Base-by-base conservation (phyloP, 345 rosid species). In the Boechera divaricarpa region DNA sequence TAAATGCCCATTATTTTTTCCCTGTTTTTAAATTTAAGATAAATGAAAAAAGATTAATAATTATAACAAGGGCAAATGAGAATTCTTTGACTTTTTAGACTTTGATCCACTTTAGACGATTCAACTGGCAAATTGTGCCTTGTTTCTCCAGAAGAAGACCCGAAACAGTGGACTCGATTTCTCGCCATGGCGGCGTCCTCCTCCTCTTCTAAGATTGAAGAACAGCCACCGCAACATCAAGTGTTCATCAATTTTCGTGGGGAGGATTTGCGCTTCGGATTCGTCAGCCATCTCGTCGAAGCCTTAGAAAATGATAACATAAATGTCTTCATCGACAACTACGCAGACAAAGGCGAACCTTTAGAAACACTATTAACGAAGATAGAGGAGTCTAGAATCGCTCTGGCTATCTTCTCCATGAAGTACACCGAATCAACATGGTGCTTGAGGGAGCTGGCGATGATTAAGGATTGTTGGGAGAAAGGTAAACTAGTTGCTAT, bases 211-310 rank as follows among this genome's bases (percentile, higher is more conserved):
- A 18, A 18, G 21, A 18, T 18, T 18, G 5, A 16, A 16, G 53
- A 16, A 6, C 24, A 6, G 9, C 53, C 21, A 48, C 53, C 48
- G 6, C 67, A 55, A 24, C 65, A 67, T 36, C 69, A 67, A 15
- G 78, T 79, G 11, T 79, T 79, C 51, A 39, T 79, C 49, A 79
- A 53, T 28, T 79, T 78, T 5, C 73, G 78, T 28, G 77, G 82
- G 0, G 47, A 7, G 0, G 78, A 72, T n/a, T 2, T 39, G 1
- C 63, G 78, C 4, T 39, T 8, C 42, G 55, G 18, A 35, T 67
- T 79, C 56, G 53, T 70, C 6, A 67, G 75, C 53, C 75, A 79
- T 45, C 78, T 79, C 10, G 44, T 58, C 0, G 21, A 6, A 2
- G 75, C 57, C 15, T 28, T 79, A 18, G 21, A 18, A 0, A 18